Conservation (phyloP, 1,139 yeast genomes). For the Geotrichum citri-aurantii region DNA sequence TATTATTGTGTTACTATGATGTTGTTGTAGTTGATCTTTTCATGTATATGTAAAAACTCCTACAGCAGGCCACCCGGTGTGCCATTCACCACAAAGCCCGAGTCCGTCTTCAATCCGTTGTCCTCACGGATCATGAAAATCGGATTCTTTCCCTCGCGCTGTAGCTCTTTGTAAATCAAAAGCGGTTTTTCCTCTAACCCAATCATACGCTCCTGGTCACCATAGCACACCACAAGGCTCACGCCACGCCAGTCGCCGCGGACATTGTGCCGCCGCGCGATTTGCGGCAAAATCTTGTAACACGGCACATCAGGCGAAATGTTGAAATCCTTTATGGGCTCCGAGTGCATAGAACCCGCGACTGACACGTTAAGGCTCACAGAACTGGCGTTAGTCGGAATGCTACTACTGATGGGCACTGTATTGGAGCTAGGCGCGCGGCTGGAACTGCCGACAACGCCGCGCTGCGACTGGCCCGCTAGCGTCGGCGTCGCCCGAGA, state of each 20-base stretch:
- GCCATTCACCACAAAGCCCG: slow-evolving; percentile 31
- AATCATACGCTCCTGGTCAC: slow-evolving; percentile 80
- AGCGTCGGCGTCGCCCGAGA: slow-evolving; percentile 3
- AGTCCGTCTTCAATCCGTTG: slow-evolving; percentile 41
- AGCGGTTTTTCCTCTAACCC: slow-evolving; percentile 88
- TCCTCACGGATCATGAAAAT: slow-evolving; percentile 87
- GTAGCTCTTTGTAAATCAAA: slow-evolving; percentile 77
- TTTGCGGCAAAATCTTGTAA: slow-evolving; percentile 79
- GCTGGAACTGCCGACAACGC: neutral
- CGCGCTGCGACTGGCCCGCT: neutral
- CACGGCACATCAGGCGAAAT: slow-evolving; percentile 67
- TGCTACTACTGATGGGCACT: slow-evolving; percentile 1
- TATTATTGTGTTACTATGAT: too few species aligned
- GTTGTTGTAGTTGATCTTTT: too few species aligned
- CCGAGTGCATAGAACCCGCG: slow-evolving; percentile 8
- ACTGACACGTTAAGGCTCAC: slow-evolving; percentile 1
- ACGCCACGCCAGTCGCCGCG: slow-evolving; percentile 84
- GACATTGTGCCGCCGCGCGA: slow-evolving; percentile 79
- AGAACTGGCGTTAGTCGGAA: neutral
- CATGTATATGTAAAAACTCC: neutral
- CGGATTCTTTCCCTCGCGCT: slow-evolving; percentile 83
- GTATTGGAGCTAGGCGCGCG: neutral
- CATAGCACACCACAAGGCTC: slow-evolving; percentile 84
- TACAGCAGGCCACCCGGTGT: slow-evolving; percentile 37
- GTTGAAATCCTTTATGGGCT: slow-evolving; percentile 19